Evolutionary conservation across 106 monocot species (phyloP).

Genomic region (Dendrobium nobile): DNA sequence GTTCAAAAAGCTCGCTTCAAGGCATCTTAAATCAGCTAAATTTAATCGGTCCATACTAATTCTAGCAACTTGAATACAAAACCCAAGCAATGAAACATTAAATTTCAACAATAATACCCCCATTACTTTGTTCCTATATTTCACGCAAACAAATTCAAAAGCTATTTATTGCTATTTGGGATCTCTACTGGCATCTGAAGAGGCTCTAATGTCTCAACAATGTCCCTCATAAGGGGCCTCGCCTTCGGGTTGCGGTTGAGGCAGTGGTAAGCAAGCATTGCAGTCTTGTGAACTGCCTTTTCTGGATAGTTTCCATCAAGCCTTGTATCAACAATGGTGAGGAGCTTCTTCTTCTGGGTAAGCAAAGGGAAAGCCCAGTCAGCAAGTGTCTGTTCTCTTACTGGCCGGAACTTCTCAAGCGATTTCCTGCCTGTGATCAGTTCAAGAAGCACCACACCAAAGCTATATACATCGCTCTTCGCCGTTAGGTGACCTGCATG

Average conservation of each 20-base stretch:
- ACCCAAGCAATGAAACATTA: not conserved
- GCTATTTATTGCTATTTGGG: not conserved
- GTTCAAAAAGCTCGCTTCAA: too few relatives aligned
- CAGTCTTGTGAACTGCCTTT: conserved; percentile 42
- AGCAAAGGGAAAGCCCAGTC: conserved; percentile 60
- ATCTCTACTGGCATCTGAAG: conserved; percentile 32
- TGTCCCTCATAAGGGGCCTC: conserved; percentile 69
- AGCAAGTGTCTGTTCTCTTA: conserved; percentile 36
- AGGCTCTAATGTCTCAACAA: conserved; percentile 49
- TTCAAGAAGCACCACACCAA: conserved; percentile 62
- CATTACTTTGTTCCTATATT: not conserved
- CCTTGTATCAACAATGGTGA: conserved; percentile 41
- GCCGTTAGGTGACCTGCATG: conserved; percentile 53
- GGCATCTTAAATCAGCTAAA: not conserved
- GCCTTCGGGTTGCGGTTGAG: conserved; percentile 63
- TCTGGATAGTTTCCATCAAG: conserved; percentile 35
- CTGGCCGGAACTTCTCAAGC: conserved; percentile 44
- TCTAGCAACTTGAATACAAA: not conserved
- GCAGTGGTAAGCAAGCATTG: conserved; percentile 59
- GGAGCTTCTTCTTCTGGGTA: conserved; percentile 44
- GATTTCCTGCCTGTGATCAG: conserved; percentile 54
- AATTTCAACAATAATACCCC: not conserved
- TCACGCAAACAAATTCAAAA: not conserved
- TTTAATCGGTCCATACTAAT: not conserved
- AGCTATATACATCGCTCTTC: conserved; percentile 64